A percentile compares a stretch with the other conserved stretches of the same genome.
phyloP scores from a whole-genome alignment of 768 basidiomycete species.

The Leucocoprinus birnbaumii region DNA sequence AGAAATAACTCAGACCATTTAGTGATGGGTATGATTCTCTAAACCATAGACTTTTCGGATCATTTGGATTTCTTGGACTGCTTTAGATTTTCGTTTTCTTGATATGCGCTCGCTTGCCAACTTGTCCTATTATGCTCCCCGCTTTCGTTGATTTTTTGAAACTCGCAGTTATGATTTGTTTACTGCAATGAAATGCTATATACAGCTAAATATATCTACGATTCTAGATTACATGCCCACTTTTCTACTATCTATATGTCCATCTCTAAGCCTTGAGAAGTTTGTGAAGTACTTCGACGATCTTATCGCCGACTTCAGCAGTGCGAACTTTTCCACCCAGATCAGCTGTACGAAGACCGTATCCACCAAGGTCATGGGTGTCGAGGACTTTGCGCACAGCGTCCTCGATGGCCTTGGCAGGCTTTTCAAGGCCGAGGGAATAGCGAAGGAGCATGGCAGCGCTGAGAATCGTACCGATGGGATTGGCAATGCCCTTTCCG shows the following conservation, averaged over 20 bases:
- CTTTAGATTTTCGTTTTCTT: no score
- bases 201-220: not conserved
- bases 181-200: no score
- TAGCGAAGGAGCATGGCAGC: constrained; percentile 93
- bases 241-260: not conserved
- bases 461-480: constrained; percentile 92
- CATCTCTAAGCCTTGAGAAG: not conserved
- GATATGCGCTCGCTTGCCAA: no score
- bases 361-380: constrained; percentile 60
- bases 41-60: no score
- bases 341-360: constrained; percentile 81
- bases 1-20: constrained; percentile 21
- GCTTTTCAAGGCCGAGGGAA: constrained; percentile 84
- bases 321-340: constrained; percentile 79
- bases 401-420: constrained; percentile 81
- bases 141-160: no score
- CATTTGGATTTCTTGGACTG: no score
- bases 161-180: no score
- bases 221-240: not conserved
- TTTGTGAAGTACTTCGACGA: constrained; percentile 1
- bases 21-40: no score
- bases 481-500: constrained; percentile 92
- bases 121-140: no score
- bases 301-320: constrained; percentile 72
- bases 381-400: constrained; percentile 94